phyloP scores from a whole-genome alignment of 2,329 filamentous ascomycete genomes.

The Talaromyces sp. region DNA sequence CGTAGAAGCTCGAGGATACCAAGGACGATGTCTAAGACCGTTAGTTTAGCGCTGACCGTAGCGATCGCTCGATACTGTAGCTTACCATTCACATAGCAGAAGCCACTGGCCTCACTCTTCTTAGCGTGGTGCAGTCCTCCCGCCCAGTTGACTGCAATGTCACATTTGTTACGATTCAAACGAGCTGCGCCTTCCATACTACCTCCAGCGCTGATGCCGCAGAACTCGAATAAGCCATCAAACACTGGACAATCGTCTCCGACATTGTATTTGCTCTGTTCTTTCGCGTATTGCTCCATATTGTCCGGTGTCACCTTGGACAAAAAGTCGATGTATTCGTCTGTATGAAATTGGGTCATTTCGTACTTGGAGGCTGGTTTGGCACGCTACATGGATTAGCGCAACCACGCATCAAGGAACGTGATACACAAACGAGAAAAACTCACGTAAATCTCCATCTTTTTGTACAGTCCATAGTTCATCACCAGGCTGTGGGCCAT shows the following conservation, averaged over 20 bases:
- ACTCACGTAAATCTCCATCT: slow-evolving; percentile 67
- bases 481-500: slow-evolving; percentile 65
- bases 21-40: slow-evolving; percentile 57
- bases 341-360: slow-evolving; percentile 70
- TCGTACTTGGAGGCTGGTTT: slow-evolving; percentile 71
- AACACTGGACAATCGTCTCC: slow-evolving; percentile 64
- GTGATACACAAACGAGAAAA: background rate
- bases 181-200: slow-evolving; percentile 69
- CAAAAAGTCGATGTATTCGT: slow-evolving; percentile 69
- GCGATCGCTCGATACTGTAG: background rate
- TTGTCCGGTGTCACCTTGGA: slow-evolving; percentile 95
- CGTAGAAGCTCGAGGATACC: slow-evolving; percentile 63
- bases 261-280: slow-evolving; percentile 77
- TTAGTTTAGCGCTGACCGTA: slow-evolving; percentile 19
- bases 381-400: slow-evolving; percentile 55
- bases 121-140: slow-evolving; percentile 96
- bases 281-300: slow-evolving; percentile 88
- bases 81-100: slow-evolving; percentile 90
- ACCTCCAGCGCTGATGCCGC: slow-evolving; percentile 65
- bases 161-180: slow-evolving; percentile 64
- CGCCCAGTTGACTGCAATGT: slow-evolving; percentile 77
- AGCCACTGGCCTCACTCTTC: slow-evolving; percentile 88
- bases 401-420: background rate
- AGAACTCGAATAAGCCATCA: slow-evolving; percentile 67
- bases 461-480: slow-evolving; percentile 70